Evolutionary conservation across 768 basidiomycete genomes (phyloP).

Genomic region (Mycena leptocephala): DNA sequence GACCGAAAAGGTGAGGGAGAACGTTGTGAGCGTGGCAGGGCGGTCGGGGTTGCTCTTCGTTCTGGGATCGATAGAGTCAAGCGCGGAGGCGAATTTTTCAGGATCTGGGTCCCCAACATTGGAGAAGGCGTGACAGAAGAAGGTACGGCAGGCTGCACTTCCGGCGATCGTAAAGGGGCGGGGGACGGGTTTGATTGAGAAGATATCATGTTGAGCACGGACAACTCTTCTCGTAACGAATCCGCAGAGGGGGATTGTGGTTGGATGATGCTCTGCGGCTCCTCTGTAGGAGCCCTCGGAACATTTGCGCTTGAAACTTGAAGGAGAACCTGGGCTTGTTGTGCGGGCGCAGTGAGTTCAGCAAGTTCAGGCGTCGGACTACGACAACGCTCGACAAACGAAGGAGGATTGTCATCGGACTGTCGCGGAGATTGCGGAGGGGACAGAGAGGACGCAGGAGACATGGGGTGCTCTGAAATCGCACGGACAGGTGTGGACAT

Average conservation of each 20-base stretch:
- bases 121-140: slow-evolving; percentile 28
- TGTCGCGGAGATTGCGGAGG: not conserved
- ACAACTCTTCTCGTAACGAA: slow-evolving; percentile 19
- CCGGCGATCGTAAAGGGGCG: not conserved
- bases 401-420: not conserved
- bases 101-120: not conserved
- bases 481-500: slow-evolving; percentile 13
- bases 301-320: not conserved
- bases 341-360: not conserved
- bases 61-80: slow-evolving; percentile 1
- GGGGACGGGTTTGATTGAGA: slow-evolving; percentile 3
- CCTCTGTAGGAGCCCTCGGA: not conserved
- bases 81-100: not conserved
- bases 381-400: not conserved
- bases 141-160: not conserved
- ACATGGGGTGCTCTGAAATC: not conserved
- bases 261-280: not conserved
- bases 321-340: not conserved
- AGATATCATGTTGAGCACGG: slow-evolving; percentile 12
- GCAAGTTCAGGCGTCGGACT: not conserved
- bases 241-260: slow-evolving; percentile 16
- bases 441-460: not conserved
- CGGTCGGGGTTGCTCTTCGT: not conserved
- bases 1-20: not conserved
- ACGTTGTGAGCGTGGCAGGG: not conserved